Conservation (phyloP, 2,329 filamentous ascomycete species). For the Phialocephala subalpina region DNA sequence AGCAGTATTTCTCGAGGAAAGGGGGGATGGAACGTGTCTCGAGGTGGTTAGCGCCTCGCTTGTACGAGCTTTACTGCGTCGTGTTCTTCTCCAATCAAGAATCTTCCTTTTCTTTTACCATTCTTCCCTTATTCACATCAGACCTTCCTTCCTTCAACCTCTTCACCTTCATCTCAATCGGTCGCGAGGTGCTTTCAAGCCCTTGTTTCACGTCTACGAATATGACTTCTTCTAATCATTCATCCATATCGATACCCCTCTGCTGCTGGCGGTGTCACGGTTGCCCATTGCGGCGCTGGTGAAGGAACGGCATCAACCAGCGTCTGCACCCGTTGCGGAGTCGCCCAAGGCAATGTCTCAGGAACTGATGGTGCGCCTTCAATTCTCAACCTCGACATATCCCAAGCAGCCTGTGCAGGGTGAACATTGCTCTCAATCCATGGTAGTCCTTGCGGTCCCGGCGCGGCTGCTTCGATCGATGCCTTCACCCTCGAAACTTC, state of each 20-base stretch:
- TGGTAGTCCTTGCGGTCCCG: not conserved
- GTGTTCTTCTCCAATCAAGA: too few species aligned
- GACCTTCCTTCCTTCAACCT: not conserved
- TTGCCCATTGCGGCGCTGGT: not conserved
- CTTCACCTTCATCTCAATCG: not conserved
- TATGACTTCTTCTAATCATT: not conserved
- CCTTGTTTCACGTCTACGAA: not conserved
- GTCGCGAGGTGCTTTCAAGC: not conserved
- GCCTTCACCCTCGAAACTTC: slow-evolving; percentile 1
- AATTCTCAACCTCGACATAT: not conserved
- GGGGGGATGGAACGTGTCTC: too few species aligned
- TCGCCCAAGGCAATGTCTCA: not conserved
- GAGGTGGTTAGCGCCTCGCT: too few species aligned
- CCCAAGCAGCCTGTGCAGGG: not conserved
- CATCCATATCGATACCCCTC: not conserved
- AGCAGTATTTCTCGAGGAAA: too few species aligned
- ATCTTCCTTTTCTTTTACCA: not conserved
- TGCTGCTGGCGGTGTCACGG: not conserved
- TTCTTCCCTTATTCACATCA: not conserved
- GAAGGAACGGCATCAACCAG: not conserved
- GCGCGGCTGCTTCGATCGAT: not conserved
- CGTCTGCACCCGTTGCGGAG: not conserved
- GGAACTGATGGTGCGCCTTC: not conserved
- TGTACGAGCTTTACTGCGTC: too few species aligned
- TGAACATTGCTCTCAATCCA: not conserved